Conservation (phyloP, 495 filamentous ascomycete species). For the Penicillium longicatenatum region DNA sequence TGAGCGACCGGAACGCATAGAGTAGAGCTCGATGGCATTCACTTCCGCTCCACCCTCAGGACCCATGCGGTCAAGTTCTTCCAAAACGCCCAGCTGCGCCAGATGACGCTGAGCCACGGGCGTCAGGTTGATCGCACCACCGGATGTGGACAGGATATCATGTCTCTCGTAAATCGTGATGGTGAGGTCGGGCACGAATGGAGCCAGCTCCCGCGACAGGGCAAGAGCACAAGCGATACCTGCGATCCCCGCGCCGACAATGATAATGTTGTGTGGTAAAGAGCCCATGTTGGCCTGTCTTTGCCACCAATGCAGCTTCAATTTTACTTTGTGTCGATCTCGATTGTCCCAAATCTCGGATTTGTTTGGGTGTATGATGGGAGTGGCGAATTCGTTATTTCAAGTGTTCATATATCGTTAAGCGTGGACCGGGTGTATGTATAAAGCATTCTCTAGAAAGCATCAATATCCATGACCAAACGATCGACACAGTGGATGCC, state of each 20-base stretch:
- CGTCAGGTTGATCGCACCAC: constrained; percentile 64
- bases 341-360: not conserved
- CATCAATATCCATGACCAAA: not conserved
- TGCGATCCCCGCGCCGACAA: constrained; percentile 59
- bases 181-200: constrained; percentile 43
- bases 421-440: not conserved
- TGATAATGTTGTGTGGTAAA: constrained; percentile 40
- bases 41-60: constrained; percentile 48
- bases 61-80: constrained; percentile 45
- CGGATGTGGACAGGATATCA: constrained; percentile 55
- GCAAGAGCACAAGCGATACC: constrained; percentile 57
- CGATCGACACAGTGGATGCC: not conserved
- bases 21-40: constrained; percentile 54
- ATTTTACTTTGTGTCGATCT: not conserved
- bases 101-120: constrained; percentile 62
- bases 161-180: constrained; percentile 62
- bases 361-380: not conserved
- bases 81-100: constrained; percentile 54
- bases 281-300: constrained; percentile 10
- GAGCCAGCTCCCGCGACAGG: constrained; percentile 48
- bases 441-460: not conserved
- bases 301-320: not conserved
- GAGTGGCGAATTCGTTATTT: too few species aligned
- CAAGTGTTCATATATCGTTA: too few species aligned
- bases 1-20: constrained; percentile 49